Evolutionary conservation across 2,329 filamentous ascomycete genomes (phyloP).

Genomic region (Trichoderma sp.): DNA sequence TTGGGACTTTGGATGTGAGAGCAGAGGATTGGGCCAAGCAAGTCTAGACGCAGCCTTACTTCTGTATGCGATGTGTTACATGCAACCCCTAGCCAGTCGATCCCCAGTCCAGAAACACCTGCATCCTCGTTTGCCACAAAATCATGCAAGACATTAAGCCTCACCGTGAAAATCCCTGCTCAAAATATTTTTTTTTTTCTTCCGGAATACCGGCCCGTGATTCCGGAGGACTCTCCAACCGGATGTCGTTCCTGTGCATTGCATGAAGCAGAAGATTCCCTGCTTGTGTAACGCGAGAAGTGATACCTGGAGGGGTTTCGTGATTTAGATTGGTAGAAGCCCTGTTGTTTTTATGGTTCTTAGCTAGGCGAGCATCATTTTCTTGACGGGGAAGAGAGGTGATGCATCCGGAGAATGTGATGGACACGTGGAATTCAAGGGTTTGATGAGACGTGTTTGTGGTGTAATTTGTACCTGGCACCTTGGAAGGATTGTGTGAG

Average conservation of each 20-base stretch:
- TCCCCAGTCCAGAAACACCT: neutral
- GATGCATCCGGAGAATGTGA: neutral
- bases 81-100: neutral
- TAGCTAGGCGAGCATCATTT: neutral
- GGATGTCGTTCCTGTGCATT: conserved; percentile 19
- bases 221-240: conserved; percentile 17
- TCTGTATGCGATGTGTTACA: neutral
- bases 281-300: neutral
- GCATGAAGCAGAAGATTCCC: neutral
- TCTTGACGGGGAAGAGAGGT: neutral
- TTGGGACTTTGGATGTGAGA: neutral
- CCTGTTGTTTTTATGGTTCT: neutral
- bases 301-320: neutral
- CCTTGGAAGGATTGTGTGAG: neutral
- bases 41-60: neutral
- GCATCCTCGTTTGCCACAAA: neutral
- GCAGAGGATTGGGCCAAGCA: neutral
- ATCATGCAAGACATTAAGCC: neutral
- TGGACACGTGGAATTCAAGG: neutral
- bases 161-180: neutral
- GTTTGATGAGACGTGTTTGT: neutral
- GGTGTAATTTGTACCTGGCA: neutral
- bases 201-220: neutral
- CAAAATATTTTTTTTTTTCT: neutral
- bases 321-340: conserved; percentile 1